Evolutionary conservation across 192 early-diverging fungal genomes (phyloP), one percentile per base, ranked within the genome.

Genomic region (Cetraspora pellucida): DNA sequence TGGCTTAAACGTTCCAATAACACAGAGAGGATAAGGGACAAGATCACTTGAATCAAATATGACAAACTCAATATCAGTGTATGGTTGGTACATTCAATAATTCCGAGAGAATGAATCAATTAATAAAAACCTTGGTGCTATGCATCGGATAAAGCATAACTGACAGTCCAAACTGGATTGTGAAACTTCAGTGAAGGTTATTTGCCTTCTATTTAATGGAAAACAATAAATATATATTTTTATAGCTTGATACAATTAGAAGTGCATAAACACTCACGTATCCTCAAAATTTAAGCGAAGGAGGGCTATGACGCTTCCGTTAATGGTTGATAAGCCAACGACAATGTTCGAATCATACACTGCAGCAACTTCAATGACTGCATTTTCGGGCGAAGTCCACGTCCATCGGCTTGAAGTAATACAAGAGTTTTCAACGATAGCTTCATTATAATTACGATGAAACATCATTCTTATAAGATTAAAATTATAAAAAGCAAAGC

Each of bases 1-100:
- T 28, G 69, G 69, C 19, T 71, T 71, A 49, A 30, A 71, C 16
- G 69, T 54, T 9, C 69, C 69, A 54, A 71, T 37, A 19, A 71
- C 50, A 37, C 46, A 71, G 10, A 71, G 49, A 16, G 69, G 69
- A 10, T 30, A 21, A 44, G 63, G 63, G 7, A 43, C 63, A 2
- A 44, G n/a, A 44, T 10, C 7, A 65, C 63, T 65, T 44, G 19
- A 17, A 37, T 63, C 16, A 61, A 54, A 54, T n/a, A n/a, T 25
- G 60, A 65, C 37, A 17, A 43, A 6, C 13, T 54, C 13, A 0
- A 54, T 4, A 19, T 16, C 50, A 16, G 13, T n/a, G n/a, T n/a
- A 65, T 10, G 6, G 5, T 31, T 43, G 14, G 19, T 28, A 61
- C 1, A 61, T 28, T 13, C 59, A 13, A 61, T 28, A n/a, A 54